A percentile compares a stretch with the other conserved stretches of the same genome.
These are phyloP conservation scores for Penicillium simplicissimum DNA, from an alignment of 495 filamentous ascomycete genomes.

Conservation along the genomic window DNA sequence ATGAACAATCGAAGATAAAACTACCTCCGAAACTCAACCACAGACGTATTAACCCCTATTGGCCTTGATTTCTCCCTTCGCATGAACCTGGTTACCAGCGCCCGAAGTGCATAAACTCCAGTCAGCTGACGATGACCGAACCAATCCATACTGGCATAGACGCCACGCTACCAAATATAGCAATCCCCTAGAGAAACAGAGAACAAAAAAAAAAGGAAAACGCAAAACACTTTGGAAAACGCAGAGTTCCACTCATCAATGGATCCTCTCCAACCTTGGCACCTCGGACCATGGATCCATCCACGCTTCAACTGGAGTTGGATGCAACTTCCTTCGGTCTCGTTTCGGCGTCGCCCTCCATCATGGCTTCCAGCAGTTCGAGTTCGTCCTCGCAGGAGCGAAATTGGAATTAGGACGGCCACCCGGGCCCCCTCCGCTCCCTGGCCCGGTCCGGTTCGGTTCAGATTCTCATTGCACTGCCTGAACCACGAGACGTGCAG, in stretches of 20 bases:
- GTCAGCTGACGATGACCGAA: conserved; percentile 15
- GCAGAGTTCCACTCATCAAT: no score
- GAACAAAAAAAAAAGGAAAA: background rate
- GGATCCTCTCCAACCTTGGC: background rate
- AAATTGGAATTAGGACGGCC: conserved; percentile 22
- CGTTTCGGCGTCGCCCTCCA: conserved; percentile 13
- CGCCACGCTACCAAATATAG: conserved; percentile 9
- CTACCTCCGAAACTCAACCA: background rate
- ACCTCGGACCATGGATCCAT: no score
- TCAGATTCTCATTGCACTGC: conserved; percentile 8
- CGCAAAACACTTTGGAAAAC: background rate
- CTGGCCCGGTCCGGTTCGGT: background rate
- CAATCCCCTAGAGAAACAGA: background rate
- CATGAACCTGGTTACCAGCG: background rate
- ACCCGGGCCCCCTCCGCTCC: background rate
- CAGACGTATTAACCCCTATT: background rate
- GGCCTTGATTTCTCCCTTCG: background rate
- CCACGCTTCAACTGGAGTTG: no score
- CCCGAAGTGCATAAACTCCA: conserved; percentile 7
- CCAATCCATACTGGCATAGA: background rate
- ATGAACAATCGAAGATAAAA: no score
- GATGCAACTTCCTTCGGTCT: background rate
- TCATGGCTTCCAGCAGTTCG: background rate
- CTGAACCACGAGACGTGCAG: conserved; percentile 25
- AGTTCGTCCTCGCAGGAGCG: background rate